Evolutionary conservation across 345 rosid species (phyloP), one percentile per base, ranked within the genome.

Genomic region (Heritiera littoralis): DNA sequence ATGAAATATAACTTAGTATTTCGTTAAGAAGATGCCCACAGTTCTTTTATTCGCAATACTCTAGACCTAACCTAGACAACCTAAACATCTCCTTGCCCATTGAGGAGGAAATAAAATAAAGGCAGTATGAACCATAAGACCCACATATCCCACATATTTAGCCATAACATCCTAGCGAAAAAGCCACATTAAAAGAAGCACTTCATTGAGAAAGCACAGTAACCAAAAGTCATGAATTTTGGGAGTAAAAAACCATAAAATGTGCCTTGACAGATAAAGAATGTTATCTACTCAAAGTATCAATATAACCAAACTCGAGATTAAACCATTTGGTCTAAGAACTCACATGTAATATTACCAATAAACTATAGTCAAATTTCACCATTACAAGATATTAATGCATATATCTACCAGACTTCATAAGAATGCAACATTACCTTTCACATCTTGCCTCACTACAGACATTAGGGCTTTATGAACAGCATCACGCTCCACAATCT

Each of bases 401-500:
- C 32, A 38, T 17, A 65, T 0, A 45, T 43, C 2, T 18, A 32
- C 45, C 32, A 46, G 43, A 64, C 18, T 7, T 35, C 14, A 43
- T 60, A 6, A 49, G 17, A 66, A 86, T n/a, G 66, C 13, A 84
- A 78, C 15, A 68, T 78, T 85, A 97, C 99, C 99, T 93, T 97
- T 94, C 43, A 91, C 93, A 85, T 97, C 98, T 88, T 97, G 99
- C 86, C 98, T 88, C 89, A 94, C 69, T 83, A 97, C 77, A 49
- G 99, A 92, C 98, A 97, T 90, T 55, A 97, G 89, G 67, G 99
- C 98, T 85, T 94, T 94, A 80, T 91, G 98, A 81, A 93, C 99
- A 71, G 97, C 98, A 90, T 97, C 99, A 75, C 98, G 92, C 87
- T 94, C 98, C 76, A 97, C 97, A 83, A 86, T 20, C 83, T 93